A percentile compares a stretch with the other conserved stretches of the same genome.
Conservation (phyloP, 2,329 filamentous ascomycete species). For the Cytospora schulzeri region DNA sequence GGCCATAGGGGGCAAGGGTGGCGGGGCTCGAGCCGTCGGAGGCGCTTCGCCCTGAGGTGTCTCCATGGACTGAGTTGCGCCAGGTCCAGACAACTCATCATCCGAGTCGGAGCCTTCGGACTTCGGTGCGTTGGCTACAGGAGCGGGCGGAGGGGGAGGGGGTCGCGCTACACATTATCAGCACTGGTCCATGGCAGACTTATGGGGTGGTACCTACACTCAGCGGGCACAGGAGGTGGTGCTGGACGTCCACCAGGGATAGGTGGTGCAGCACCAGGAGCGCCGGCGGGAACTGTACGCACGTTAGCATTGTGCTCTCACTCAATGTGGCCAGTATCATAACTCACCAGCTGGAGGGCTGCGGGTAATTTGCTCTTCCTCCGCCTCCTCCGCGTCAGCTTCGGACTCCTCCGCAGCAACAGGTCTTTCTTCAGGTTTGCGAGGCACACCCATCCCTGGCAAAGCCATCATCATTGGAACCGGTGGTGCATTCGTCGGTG, state of each 20-base stretch:
- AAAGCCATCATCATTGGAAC: slow-evolving; percentile 65
- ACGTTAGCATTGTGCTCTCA: slow-evolving; percentile 30
- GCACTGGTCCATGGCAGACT: slow-evolving; percentile 28
- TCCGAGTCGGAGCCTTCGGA: slow-evolving; percentile 79
- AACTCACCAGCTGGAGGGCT: slow-evolving; percentile 28
- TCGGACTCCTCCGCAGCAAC: slow-evolving; percentile 51
- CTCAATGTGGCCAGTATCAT: slow-evolving; percentile 32
- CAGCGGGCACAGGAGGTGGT: slow-evolving; percentile 60
- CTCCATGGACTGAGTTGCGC: slow-evolving; percentile 48
- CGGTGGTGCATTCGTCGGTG: slow-evolving; percentile 53
- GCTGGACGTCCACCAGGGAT: slow-evolving; percentile 54
- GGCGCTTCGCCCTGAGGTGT: slow-evolving; percentile 43
- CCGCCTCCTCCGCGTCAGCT: slow-evolving; percentile 35
- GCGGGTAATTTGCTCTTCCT: slow-evolving; percentile 40
- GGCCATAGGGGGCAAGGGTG: slow-evolving; percentile 47
- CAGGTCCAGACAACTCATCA: slow-evolving; percentile 72
- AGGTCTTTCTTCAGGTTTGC: slow-evolving; percentile 46
- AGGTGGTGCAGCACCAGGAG: slow-evolving; percentile 44
- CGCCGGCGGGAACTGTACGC: slow-evolving; percentile 35
- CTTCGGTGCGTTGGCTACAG: slow-evolving; percentile 64
- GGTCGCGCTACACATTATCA: slow-evolving; percentile 60
- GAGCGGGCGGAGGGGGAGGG: slow-evolving; percentile 54
- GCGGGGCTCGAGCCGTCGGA: slow-evolving; percentile 43
- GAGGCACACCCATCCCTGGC: slow-evolving; percentile 70
- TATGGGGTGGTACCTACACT: slow-evolving; percentile 54